Percentiles rank a stretch among this genome's conserved stretches.
Conservation (phyloP, 805 yeast species). For the Ogataea allantospora region DNA sequence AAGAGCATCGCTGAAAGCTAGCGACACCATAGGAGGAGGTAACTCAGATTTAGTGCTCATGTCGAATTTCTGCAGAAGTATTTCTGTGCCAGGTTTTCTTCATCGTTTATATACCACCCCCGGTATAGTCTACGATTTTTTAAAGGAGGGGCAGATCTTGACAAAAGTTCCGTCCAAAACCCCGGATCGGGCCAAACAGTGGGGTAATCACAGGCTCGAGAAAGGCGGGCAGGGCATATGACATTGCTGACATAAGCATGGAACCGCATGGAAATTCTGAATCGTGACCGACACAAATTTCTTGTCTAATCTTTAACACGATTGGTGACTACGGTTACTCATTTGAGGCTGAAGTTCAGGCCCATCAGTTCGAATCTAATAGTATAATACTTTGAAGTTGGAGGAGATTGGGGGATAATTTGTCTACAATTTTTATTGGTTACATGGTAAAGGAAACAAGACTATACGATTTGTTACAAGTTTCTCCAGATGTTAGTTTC, state of each 20-base stretch:
- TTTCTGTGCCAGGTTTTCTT: background rate
- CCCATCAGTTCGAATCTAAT: background rate
- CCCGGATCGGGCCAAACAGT: slow-evolving; percentile 5
- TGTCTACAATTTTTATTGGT: no score
- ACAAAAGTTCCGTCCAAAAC: background rate
- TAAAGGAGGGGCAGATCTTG: background rate
- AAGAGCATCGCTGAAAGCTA: slow-evolving; percentile 35
- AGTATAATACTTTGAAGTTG: background rate
- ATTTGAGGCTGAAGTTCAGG: background rate
- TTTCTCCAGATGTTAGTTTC: slow-evolving; percentile 60
- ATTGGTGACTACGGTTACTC: slow-evolving; percentile 5
- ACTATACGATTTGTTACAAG: slow-evolving; percentile 70
- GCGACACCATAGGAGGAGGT: slow-evolving; percentile 20
- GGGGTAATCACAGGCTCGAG: background rate
- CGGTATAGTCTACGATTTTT: no score
- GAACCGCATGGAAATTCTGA: no score
- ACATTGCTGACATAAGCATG: no score
- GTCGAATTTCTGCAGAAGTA: background rate
- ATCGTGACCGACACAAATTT: no score
- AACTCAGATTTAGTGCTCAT: slow-evolving; percentile 4
- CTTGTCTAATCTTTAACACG: slow-evolving; percentile 6
- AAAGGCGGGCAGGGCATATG: no score
- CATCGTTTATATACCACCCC: background rate
- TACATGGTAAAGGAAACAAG: slow-evolving; percentile 69
- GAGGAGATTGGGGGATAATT: background rate